Conservation (phyloP, 2,329 filamentous ascomycete genomes). For the Emericellopsis cladophorae region DNA sequence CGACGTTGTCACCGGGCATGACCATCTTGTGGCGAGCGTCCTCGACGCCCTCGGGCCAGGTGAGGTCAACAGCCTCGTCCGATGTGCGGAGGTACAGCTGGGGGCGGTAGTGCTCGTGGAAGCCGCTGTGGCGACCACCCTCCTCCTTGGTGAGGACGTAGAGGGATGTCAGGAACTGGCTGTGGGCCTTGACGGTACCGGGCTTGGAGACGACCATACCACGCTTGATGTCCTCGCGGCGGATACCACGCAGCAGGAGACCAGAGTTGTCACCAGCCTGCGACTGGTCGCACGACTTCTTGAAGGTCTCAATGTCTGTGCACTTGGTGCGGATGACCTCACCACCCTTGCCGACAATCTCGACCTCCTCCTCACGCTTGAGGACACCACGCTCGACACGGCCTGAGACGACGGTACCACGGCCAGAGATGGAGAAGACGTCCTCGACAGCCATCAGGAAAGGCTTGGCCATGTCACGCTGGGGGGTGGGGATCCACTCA, state of each 20-base stretch:
- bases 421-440: slow-evolving; percentile 79
- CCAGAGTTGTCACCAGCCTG: slow-evolving; percentile 97
- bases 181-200: slow-evolving; percentile 73
- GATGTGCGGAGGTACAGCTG: slow-evolving; percentile 94
- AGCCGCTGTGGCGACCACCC: slow-evolving; percentile 92
- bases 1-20: slow-evolving; percentile 97
- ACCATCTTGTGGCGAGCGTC: slow-evolving; percentile 66
- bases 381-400: slow-evolving; percentile 92
- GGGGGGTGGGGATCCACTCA: slow-evolving; percentile 88
- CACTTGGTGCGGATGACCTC: slow-evolving; percentile 95
- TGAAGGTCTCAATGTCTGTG: slow-evolving; percentile 99
- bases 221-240: slow-evolving; percentile 85
- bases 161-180: slow-evolving; percentile 87
- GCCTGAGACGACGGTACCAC: slow-evolving; percentile 92
- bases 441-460: slow-evolving; percentile 99
- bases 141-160: slow-evolving; percentile 98
- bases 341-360: slow-evolving; percentile 78
- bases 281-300: slow-evolving; percentile 97
- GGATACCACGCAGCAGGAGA: slow-evolving; percentile 87
- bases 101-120: slow-evolving; percentile 91
- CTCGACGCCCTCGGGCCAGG: slow-evolving; percentile 75
- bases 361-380: slow-evolving; percentile 89
- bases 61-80: slow-evolving; percentile 65
- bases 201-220: slow-evolving; percentile 90
- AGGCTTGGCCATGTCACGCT: slow-evolving; percentile 92